Percentiles rank a stretch among this genome's conserved stretches.
phyloP scores from a whole-genome alignment of 108 stramenopile genomes.

The Nannochloropsis oceanica region DNA sequence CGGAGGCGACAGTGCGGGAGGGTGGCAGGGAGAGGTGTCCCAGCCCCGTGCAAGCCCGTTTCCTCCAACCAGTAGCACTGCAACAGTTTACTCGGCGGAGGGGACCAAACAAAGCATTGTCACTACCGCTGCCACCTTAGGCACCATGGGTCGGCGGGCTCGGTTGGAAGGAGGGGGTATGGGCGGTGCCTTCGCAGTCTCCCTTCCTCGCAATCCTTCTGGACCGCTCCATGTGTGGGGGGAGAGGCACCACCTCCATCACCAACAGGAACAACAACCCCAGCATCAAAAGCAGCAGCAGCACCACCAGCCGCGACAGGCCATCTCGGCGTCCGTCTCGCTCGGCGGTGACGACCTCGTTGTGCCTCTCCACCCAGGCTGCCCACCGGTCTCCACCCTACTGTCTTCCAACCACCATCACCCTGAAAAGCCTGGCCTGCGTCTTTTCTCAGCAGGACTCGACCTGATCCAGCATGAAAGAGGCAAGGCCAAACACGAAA shows the following conservation, averaged over 20 bases:
- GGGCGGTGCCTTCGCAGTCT: neutral
- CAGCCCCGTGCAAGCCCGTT: neutral
- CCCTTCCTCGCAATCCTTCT: neutral
- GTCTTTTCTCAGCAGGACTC: too few species aligned
- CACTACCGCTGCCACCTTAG: neutral
- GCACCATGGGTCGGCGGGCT: neutral
- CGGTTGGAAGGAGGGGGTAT: neutral
- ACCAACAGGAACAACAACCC: neutral
- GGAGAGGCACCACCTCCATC: neutral
- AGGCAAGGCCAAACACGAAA: neutral
- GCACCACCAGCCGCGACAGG: neutral
- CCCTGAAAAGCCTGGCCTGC: too few species aligned
- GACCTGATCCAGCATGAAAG: too few species aligned
- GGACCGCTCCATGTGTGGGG: neutral
- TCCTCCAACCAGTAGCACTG: neutral
- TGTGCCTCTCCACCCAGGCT: neutral
- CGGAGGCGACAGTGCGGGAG: neutral
- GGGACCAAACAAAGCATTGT: neutral
- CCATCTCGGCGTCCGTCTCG: neutral
- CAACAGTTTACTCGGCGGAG: neutral
- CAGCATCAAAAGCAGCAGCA: neutral
- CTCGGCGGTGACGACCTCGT: neutral
- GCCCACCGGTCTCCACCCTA: neutral
- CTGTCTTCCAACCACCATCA: too few species aligned
- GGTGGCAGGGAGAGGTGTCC: neutral